A percentile compares a stretch with the other conserved stretches of the same genome.
Conservation (phyloP, 495 filamentous ascomycete species). For the Lepidopterella palustris region DNA sequence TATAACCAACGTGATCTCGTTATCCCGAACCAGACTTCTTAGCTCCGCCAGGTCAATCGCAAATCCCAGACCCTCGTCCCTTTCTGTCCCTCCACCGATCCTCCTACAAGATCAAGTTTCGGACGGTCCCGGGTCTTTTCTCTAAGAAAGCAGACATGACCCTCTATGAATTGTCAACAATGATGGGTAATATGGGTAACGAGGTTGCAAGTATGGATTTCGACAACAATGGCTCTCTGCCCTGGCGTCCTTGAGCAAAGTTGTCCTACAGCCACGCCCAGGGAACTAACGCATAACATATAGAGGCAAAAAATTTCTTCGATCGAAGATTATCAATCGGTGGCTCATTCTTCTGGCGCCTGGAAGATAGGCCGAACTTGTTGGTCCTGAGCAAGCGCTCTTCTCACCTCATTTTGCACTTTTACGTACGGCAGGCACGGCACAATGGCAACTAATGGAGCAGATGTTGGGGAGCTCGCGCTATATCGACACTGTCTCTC, state of each 20-base stretch:
- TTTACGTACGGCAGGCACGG: constrained; percentile 20
- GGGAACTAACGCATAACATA: neutral
- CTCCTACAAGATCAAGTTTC: constrained; percentile 12
- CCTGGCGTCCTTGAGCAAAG: constrained; percentile 22
- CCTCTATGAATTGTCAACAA: neutral
- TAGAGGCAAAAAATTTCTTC: constrained; percentile 21
- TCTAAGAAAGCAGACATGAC: constrained; percentile 26
- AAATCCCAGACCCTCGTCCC: constrained; percentile 19
- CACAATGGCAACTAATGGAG: constrained; percentile 19
- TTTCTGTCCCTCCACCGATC: neutral
- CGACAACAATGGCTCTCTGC: constrained; percentile 21
- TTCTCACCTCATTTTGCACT: constrained; percentile 12
- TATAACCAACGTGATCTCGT: neutral
- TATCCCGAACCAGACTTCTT: constrained; percentile 2
- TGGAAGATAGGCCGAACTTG: constrained; percentile 7
- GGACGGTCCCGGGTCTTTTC: constrained; percentile 4
- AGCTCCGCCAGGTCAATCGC: constrained; percentile 17
- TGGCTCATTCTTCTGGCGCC: constrained; percentile 10
- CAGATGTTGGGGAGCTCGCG: constrained; percentile 19
- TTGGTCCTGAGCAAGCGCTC: constrained; percentile 7
- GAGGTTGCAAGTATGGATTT: constrained; percentile 13
- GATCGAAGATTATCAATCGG: constrained; percentile 17
- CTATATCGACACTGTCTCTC: constrained; percentile 17
- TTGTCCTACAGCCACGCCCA: neutral
- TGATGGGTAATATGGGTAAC: neutral